These are phyloP conservation scores for Collybia sp. DNA, from an alignment of 768 basidiomycete species.

Conservation along the genomic window DNA sequence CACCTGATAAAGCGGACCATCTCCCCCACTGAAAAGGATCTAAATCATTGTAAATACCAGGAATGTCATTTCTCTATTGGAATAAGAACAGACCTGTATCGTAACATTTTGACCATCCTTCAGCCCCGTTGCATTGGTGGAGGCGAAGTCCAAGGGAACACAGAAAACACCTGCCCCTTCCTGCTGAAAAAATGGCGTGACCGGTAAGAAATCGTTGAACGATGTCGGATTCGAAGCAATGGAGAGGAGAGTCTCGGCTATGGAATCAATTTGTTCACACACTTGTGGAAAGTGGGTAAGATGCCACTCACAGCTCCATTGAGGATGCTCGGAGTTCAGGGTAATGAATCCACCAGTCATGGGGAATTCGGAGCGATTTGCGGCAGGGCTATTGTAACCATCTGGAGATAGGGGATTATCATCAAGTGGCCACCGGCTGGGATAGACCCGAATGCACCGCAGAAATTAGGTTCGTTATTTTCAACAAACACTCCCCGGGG, in stretches of 20 bases:
- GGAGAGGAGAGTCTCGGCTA: conserved; percentile 53
- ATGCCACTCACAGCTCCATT: conserved; percentile 49
- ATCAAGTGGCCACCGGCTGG: neutral
- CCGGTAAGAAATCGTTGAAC: conserved; percentile 57
- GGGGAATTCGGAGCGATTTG: conserved; percentile 67
- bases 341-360: conserved; percentile 55
- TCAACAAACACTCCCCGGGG: conserved; percentile 70
- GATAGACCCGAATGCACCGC: conserved; percentile 41
- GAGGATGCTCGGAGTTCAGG: conserved; percentile 61
- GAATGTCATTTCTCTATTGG: neutral
- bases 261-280: conserved; percentile 1
- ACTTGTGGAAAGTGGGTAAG: conserved; percentile 3
- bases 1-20: conserved; percentile 70
- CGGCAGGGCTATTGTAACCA: conserved; percentile 49
- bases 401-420: conserved; percentile 38
- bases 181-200: conserved; percentile 44
- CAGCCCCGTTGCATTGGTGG: conserved; percentile 44
- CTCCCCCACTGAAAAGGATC: conserved; percentile 65
- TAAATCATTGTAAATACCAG: conserved; percentile 8
- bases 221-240: conserved; percentile 53
- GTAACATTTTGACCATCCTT: conserved; percentile 70
- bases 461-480: conserved; percentile 54
- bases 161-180: conserved; percentile 61
- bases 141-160: conserved; percentile 57
- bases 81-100: conserved; percentile 37